Evolutionary conservation across 352 stramenopile species (phyloP), one percentile per base, ranked within the genome.

Genomic region (Poterioochromonas sp.): DNA sequence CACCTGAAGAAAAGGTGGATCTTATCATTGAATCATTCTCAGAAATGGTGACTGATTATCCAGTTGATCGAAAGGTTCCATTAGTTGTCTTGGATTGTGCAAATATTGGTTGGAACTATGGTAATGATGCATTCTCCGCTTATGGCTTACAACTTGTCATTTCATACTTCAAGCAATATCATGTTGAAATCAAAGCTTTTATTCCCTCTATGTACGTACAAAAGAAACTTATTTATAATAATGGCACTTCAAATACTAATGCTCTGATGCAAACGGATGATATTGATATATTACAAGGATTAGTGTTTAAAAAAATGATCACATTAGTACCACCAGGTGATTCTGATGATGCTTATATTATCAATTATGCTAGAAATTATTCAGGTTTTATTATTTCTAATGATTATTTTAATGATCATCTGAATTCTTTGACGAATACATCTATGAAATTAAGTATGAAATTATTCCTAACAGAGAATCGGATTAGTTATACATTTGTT

Each of bases 311-410:
- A 22, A 29, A 5, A 71, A 47, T 44, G 11, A 5, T 71, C 32
- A 8, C 39, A 41, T n/a, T n/a, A 22, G 62, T 78, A 0, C 77
- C 77, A 26, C 0, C 35, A 8, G 22, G 29, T 32, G 77, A 80
- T 18, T 22, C 0, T 41, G 77, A 80, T 40, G 77, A 80, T 71
- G 32, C 54, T 26, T 80, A 80, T 43, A 80, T 80, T 40, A 40
- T 80, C 12, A 29, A n/a, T n/a, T 80, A 77, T 40, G 77, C 71
- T 39, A 15, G 77, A 18, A 11, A 37, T 1, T 32, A 80, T 37
- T 18, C 18, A 18, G 77, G 77, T 40, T 80, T 73, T 34, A 39
- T 80, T 18, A 32, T 80, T 5, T 73, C 62, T 0, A 80, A 80
- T 77, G 77, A 80, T 62, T n/a, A 34, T 1, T 76, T 44, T 39